Percentiles rank a stretch among this genome's conserved stretches.
These are phyloP conservation scores for Amaranthus tricolor DNA, from an alignment of 179 eudicot genomes.

Conservation along the genomic window DNA sequence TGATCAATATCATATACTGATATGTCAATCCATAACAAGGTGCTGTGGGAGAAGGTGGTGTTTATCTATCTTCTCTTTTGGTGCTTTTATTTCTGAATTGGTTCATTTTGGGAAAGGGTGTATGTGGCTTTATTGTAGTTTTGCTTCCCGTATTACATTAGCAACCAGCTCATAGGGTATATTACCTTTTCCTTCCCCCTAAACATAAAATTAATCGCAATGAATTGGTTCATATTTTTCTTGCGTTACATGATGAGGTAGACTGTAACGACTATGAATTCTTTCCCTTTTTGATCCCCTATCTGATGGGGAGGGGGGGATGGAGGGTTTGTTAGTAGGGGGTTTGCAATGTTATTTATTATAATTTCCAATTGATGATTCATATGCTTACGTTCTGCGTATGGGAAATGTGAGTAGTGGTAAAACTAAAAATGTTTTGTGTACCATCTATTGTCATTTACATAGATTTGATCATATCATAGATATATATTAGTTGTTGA, in stretches of 20 bases:
- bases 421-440: not conserved
- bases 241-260: not conserved
- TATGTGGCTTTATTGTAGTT: not conserved
- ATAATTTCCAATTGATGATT: not conserved
- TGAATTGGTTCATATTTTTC: not conserved
- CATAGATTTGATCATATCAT: not conserved
- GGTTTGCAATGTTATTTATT: not conserved
- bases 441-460: not conserved
- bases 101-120: not conserved
- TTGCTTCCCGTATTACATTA: not conserved
- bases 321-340: too few relatives aligned
- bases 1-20: too few relatives aligned
- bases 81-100: not conserved
- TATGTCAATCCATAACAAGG: too few relatives aligned
- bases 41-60: too few relatives aligned
- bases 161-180: not conserved
- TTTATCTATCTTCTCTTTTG: too few relatives aligned
- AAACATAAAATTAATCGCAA: not conserved
- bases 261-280: not conserved
- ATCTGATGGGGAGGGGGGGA: not conserved
- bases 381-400: not conserved
- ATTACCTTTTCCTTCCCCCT: not conserved
- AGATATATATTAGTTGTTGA: conserved; percentile 5
- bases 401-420: not conserved
- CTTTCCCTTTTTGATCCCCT: not conserved